Evolutionary conservation across 768 basidiomycete species (phyloP).

Genomic region (Lentinula edodes): DNA sequence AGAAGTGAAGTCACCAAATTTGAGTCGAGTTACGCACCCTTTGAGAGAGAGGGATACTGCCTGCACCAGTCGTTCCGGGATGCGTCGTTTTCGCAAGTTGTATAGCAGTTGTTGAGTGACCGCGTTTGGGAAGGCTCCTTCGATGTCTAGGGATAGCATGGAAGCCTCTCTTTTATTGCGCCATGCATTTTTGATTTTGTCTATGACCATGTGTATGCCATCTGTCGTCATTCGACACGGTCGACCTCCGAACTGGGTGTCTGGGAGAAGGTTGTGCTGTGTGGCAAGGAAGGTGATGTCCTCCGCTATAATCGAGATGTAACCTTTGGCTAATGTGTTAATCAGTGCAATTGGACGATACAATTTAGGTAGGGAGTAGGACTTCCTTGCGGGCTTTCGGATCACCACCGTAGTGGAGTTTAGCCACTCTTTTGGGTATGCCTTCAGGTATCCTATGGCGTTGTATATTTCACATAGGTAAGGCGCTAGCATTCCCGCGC

Average conservation of each 20-base stretch:
- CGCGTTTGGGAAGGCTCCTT: slow-evolving; percentile 22
- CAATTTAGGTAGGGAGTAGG: not conserved
- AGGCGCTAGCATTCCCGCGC: not conserved
- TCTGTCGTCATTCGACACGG: slow-evolving; percentile 23
- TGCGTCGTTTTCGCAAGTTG: slow-evolving; percentile 17
- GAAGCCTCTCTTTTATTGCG: slow-evolving; percentile 15
- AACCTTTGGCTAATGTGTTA: not conserved
- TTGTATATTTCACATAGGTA: not conserved
- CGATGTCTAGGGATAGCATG: slow-evolving; percentile 23
- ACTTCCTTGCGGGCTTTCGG: not conserved
- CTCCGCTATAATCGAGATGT: slow-evolving; percentile 9
- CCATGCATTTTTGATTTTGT: slow-evolving; percentile 18
- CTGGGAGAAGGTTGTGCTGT: slow-evolving; percentile 14
- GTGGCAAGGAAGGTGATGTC: not conserved
- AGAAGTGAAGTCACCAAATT: slow-evolving; percentile 24
- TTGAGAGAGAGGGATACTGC: slow-evolving; percentile 12
- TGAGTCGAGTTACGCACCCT: slow-evolving; percentile 13
- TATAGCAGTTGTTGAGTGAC: slow-evolving; percentile 12
- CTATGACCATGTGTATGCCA: slow-evolving; percentile 17
- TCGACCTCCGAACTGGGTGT: slow-evolving; percentile 22
- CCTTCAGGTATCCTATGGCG: not conserved
- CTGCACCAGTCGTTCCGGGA: slow-evolving; percentile 16
- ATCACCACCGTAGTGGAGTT: not conserved
- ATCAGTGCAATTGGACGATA: not conserved
- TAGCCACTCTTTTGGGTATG: not conserved